These are phyloP conservation scores for Schizonepeta tenuifolia DNA, from an alignment of 257 asterid species.

Conservation along the genomic window DNA sequence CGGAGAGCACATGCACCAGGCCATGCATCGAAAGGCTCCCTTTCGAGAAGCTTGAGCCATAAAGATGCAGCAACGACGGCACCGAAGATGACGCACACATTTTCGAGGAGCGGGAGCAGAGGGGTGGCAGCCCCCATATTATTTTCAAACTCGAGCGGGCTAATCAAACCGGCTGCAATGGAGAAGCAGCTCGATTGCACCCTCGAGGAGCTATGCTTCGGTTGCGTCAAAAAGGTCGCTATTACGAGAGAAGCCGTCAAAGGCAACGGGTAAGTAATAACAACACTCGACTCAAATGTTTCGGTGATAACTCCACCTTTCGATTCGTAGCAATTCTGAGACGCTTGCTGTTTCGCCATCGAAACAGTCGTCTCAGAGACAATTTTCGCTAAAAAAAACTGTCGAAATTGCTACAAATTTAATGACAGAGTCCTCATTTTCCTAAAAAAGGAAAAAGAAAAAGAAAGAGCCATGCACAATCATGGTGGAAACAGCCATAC, in stretches of 20 bases:
- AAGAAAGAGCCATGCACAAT: too few species aligned
- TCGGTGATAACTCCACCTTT: too few species aligned
- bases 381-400: too few species aligned
- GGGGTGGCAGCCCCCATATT: constrained; percentile 52
- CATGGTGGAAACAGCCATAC: neutral
- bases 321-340: too few species aligned
- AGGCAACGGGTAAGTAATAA: constrained; percentile 49
- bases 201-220: constrained; percentile 81
- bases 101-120: constrained; percentile 49
- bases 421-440: too few species aligned
- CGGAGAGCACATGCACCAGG: constrained; percentile 15
- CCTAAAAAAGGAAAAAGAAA: too few species aligned
- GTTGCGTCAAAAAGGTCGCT: constrained; percentile 63
- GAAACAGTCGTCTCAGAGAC: neutral
- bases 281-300: neutral
- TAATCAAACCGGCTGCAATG: constrained; percentile 60
- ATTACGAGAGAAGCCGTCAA: constrained; percentile 53
- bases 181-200: constrained; percentile 69
- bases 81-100: neutral
- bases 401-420: too few species aligned
- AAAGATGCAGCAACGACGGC: constrained; percentile 27
- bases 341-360: too few species aligned
- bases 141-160: constrained; percentile 60
- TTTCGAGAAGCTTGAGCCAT: constrained; percentile 43
- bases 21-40: constrained; percentile 33